These are phyloP conservation scores for Brettanomyces naardenensis DNA, from an alignment of 805 yeast species.

Conservation along the genomic window DNA sequence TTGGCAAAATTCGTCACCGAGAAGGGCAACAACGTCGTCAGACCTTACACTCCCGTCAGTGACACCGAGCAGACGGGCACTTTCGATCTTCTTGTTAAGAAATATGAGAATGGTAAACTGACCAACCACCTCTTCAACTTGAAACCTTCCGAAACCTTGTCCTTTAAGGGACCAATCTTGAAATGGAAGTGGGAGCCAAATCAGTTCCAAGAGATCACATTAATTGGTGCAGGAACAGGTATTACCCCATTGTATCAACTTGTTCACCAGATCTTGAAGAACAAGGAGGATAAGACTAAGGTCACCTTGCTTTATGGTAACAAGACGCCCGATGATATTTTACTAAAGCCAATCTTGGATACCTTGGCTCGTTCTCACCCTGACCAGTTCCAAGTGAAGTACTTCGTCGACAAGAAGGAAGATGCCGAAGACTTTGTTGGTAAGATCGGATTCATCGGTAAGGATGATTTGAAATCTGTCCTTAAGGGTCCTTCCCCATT, in stretches of 20 bases:
- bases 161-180: conserved; percentile 89
- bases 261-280: conserved; percentile 62
- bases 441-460: conserved; percentile 66
- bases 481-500: conserved; percentile 59
- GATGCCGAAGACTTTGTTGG: conserved; percentile 40
- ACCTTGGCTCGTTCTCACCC: conserved; percentile 56
- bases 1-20: conserved; percentile 75
- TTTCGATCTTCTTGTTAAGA: conserved; percentile 76
- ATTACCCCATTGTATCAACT: conserved; percentile 93
- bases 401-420: conserved; percentile 62
- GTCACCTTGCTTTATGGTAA: conserved; percentile 77
- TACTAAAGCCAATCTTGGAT: conserved; percentile 75
- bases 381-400: conserved; percentile 68
- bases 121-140: conserved; percentile 63
- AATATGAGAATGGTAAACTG: conserved; percentile 87
- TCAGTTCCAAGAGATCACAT: conserved; percentile 67
- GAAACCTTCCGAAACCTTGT: conserved; percentile 70
- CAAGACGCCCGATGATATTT: conserved; percentile 68
- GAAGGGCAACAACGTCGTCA: conserved; percentile 79
- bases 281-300: conserved; percentile 86
- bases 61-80: conserved; percentile 64
- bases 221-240: conserved; percentile 96
- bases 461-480: conserved; percentile 56
- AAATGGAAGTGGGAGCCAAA: conserved; percentile 91
- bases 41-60: conserved; percentile 85